A percentile compares a stretch with the other conserved stretches of the same genome.
Evolutionary conservation across 495 filamentous ascomycete genomes (phyloP).

Genomic region (Rhypophila decipiens): DNA sequence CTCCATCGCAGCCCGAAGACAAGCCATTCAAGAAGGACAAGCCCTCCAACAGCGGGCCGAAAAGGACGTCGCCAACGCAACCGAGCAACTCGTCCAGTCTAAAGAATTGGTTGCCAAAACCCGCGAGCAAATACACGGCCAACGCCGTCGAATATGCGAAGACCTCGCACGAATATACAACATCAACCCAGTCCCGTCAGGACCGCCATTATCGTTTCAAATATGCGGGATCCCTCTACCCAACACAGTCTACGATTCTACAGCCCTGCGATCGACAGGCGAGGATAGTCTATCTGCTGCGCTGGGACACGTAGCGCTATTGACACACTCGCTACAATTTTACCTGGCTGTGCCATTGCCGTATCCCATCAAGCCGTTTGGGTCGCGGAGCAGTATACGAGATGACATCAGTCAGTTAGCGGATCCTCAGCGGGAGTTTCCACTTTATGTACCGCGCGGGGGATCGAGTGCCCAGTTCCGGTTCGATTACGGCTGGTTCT

Average conservation of each 20-base stretch:
- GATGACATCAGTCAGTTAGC: conserved; percentile 71
- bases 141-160: conserved; percentile 79
- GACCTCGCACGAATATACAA: conserved; percentile 73
- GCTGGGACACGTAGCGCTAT: conserved; percentile 72
- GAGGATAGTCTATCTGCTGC: conserved; percentile 71
- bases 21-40: conserved; percentile 59
- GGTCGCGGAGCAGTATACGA: conserved; percentile 68
- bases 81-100: conserved; percentile 52
- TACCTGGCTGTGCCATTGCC: conserved; percentile 76
- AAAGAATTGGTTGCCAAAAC: conserved; percentile 48
- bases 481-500: conserved; percentile 92
- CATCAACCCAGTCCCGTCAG: conserved; percentile 56
- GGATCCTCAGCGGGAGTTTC: conserved; percentile 61
- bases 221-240: conserved; percentile 71
- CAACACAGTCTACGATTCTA: conserved; percentile 62
- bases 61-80: conserved; percentile 48
- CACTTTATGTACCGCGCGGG: conserved; percentile 66
- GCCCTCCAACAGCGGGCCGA: conserved; percentile 50
- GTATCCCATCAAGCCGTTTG: conserved; percentile 67
- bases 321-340: conserved; percentile 70
- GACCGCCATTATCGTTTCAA: conserved; percentile 60
- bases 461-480: conserved; percentile 64
- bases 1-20: conserved; percentile 58
- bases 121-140: conserved; percentile 61
- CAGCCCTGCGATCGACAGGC: conserved; percentile 22